Evolutionary conservation across 768 basidiomycete genomes (phyloP).

Genomic region (Mycena vulgaris): DNA sequence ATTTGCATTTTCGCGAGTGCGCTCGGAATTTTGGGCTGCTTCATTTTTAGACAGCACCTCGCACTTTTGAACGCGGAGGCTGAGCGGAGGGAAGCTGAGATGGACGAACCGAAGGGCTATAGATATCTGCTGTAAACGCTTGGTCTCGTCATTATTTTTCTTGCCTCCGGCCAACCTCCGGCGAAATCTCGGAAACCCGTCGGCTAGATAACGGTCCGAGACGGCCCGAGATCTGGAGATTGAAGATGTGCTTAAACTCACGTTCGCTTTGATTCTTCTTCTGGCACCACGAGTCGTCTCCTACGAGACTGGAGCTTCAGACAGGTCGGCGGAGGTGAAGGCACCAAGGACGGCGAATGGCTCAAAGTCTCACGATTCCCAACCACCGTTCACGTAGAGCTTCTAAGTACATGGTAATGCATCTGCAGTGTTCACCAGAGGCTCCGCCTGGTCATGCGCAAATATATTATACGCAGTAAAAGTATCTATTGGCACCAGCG

Average conservation of each 20-base stretch:
- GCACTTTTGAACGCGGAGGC: slow-evolving; percentile 55
- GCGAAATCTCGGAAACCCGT: slow-evolving; percentile 47
- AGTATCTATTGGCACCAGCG: too few relatives aligned
- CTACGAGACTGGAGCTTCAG: slow-evolving; percentile 76
- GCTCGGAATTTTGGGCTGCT: slow-evolving; percentile 65
- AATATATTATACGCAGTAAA: too few relatives aligned
- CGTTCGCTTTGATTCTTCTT: background rate
- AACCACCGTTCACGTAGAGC: slow-evolving; percentile 90
- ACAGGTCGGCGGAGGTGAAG: slow-evolving; percentile 73
- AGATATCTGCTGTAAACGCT: slow-evolving; percentile 66
- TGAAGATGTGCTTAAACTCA: background rate
- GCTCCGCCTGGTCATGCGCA: too few relatives aligned
- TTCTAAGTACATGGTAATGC: too few relatives aligned
- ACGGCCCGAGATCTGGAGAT: background rate
- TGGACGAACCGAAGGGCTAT: slow-evolving; percentile 54
- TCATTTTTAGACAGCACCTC: slow-evolving; percentile 65
- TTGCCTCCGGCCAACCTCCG: too few relatives aligned
- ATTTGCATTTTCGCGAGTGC: slow-evolving; percentile 78
- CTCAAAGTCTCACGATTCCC: slow-evolving; percentile 76
- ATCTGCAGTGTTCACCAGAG: too few relatives aligned
- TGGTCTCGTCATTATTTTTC: background rate
- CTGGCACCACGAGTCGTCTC: slow-evolving; percentile 35
- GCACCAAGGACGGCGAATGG: slow-evolving; percentile 79
- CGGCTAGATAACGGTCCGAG: slow-evolving; percentile 9
- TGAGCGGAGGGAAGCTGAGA: slow-evolving; percentile 56